Evolutionary conservation across 306 rosid species (phyloP), one percentile per base, ranked within the genome.

Genomic region (Glycine latifolia): DNA sequence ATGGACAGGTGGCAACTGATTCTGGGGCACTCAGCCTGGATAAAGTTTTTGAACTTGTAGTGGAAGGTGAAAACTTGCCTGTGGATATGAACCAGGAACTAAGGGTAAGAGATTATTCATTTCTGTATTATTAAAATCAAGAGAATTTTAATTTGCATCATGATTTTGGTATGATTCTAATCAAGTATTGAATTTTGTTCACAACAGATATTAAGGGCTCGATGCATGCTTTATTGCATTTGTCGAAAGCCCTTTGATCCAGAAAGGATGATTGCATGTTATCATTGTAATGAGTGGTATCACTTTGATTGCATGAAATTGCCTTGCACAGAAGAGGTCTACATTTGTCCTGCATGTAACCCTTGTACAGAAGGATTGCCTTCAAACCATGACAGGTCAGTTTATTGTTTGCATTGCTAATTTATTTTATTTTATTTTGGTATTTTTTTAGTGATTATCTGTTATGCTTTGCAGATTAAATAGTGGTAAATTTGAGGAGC

Each of bases 171-270:
- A 17, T 60, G 83, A 7, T 10, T 62, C 75, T 77, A 69, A 84
- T 78, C 46, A 74, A 76, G 67, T 9, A 6, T 7, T 75, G 67
- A 76, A 66, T 81, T 68, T 52, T 88, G 77, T 85, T 61, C 81
- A 79, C 91, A 95, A 82, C 93, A 95, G 98, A 88, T 91, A 75
- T 79, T 95, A 83, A 90, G 87, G 83, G 84, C 86, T 74, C 93
- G 97, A 72, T 88, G 98, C 82, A 91, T 89, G 96, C 97, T 95
- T 68, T 88, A 93, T 84, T 95, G 98, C 88, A 91, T 95, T 79
- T 95, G 99, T 67, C 92, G 97, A 58, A 90, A 88, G 89, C 98
- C 99, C 7, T 86, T 90, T 69, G 94, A 90, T 86, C 89, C 80
- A 8, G 83, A 89, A 76, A 87, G 90, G 16, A 95, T 95, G 99